A percentile compares a stretch with the other conserved stretches of the same genome.
phyloP scores from a whole-genome alignment of 2,329 filamentous ascomycete species.

The Fusarium fujikuroi region DNA sequence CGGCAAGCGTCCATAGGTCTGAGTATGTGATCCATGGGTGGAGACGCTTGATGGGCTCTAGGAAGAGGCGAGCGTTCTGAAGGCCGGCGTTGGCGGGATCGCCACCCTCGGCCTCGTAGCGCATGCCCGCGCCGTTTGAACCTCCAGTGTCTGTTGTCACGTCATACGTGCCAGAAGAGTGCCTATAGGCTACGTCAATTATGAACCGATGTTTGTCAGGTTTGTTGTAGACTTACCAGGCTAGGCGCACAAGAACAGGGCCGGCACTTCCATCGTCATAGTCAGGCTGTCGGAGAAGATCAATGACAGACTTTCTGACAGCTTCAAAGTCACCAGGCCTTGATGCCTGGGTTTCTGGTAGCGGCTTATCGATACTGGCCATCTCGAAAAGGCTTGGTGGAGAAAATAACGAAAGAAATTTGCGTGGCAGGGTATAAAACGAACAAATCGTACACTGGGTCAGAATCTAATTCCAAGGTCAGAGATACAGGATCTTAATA shows the following conservation, averaged over 20 bases:
- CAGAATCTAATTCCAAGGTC: rapidly evolving
- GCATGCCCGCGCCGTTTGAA: constrained; percentile 10
- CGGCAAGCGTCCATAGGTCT: constrained; percentile 7
- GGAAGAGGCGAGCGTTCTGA: constrained; percentile 6
- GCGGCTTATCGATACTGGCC: neutral
- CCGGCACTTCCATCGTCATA: constrained; percentile 12
- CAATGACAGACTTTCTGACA: neutral
- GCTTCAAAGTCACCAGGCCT: neutral
- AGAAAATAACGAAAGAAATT: neutral
- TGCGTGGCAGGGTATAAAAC: too few species aligned
- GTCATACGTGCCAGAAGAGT: constrained; percentile 14
- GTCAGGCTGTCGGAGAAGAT: neutral
- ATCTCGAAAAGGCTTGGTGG: neutral
- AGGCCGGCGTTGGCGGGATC: constrained; percentile 13
- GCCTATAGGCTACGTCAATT: neutral
- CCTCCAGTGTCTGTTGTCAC: neutral
- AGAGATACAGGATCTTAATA: rapidly evolving
- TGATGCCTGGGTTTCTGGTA: neutral
- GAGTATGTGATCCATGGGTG: constrained; percentile 12
- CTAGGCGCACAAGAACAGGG: constrained; percentile 8
- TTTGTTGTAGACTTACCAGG: neutral
- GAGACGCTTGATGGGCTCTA: constrained; percentile 8
- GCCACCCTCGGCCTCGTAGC: constrained; percentile 11
- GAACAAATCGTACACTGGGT: rapidly evolving
- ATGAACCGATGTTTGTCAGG: rapidly evolving